Evolutionary conservation across 2,329 filamentous ascomycete genomes (phyloP).

Genomic region (Westerdykella ornata): DNA sequence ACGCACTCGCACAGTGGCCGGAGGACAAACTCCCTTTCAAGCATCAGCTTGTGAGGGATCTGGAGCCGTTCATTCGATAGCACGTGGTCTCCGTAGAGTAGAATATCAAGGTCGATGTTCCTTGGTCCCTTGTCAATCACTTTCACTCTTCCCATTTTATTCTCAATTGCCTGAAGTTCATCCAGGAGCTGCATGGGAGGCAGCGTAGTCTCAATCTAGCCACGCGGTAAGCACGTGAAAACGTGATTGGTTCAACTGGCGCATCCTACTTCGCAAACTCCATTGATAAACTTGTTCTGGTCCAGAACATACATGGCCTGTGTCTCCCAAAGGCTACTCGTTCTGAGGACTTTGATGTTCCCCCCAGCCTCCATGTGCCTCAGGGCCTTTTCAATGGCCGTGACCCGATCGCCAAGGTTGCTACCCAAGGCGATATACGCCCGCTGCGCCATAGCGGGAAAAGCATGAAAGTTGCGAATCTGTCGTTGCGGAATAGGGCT

Average conservation of each 20-base stretch:
- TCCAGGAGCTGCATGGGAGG: constrained; percentile 71
- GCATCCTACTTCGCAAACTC: constrained; percentile 72
- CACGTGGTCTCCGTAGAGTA: constrained; percentile 65
- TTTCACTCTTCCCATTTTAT: constrained; percentile 70
- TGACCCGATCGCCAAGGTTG: constrained; percentile 80
- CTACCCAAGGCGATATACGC: constrained; percentile 87
- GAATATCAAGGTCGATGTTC: constrained; percentile 89
- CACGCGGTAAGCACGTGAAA: constrained; percentile 1
- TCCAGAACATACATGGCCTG: constrained; percentile 93
- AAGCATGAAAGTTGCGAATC: constrained; percentile 9
- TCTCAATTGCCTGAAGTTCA: constrained; percentile 77
- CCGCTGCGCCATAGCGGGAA: constrained; percentile 26
- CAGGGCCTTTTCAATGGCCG: constrained; percentile 79
- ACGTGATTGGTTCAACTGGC: not conserved
- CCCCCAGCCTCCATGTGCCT: constrained; percentile 61
- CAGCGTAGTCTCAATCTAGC: constrained; percentile 71
- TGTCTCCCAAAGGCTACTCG: constrained; percentile 89
- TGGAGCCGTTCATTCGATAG: constrained; percentile 67
- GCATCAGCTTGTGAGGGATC: constrained; percentile 77
- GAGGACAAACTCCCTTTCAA: constrained; percentile 89
- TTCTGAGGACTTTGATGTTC: constrained; percentile 67
- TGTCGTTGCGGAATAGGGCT: not conserved
- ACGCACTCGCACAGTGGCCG: constrained; percentile 72
- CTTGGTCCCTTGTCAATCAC: constrained; percentile 87
- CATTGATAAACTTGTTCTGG: constrained; percentile 84